Conservation (phyloP, 1,139 yeast species). For the Debaryomycetaceae sp. region DNA sequence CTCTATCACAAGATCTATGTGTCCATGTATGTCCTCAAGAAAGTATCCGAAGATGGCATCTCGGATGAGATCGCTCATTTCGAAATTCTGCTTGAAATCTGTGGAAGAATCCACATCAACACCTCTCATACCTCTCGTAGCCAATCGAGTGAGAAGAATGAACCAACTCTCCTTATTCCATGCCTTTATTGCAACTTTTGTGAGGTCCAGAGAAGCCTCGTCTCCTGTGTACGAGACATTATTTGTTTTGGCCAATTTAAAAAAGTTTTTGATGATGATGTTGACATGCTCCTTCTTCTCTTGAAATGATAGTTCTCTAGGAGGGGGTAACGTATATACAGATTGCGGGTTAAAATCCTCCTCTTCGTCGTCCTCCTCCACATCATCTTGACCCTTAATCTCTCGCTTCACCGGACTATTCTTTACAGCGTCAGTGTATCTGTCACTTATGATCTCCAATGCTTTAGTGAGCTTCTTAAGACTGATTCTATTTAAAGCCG, state of each 20-base stretch:
- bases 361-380: constrained; percentile 34
- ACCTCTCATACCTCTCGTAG: constrained; percentile 69
- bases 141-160: constrained; percentile 67
- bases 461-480: constrained; percentile 60
- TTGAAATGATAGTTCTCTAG: constrained; percentile 43
- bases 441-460: constrained; percentile 59
- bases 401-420: constrained; percentile 4
- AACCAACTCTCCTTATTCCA: constrained; percentile 82
- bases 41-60: constrained; percentile 70
- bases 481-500: constrained; percentile 56
- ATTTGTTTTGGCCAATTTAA: constrained; percentile 38
- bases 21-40: constrained; percentile 65
- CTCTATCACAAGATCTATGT: constrained; percentile 76
- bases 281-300: constrained; percentile 53
- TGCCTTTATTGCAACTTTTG: constrained; percentile 52
- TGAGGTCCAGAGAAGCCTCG: constrained; percentile 32
- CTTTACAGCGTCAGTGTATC: constrained; percentile 42
- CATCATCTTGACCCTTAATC: constrained; percentile 24
- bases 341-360: constrained; percentile 39
- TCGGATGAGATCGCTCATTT: constrained; percentile 60
- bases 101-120: constrained; percentile 20
- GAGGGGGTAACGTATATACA: constrained; percentile 57
- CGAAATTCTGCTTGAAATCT: constrained; percentile 22
- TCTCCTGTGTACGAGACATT: constrained; percentile 10
- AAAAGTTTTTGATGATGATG: constrained; percentile 53